Conservation (phyloP, 1,284 basidiomycete species). For the Pseudozyma hubeiensis region DNA sequence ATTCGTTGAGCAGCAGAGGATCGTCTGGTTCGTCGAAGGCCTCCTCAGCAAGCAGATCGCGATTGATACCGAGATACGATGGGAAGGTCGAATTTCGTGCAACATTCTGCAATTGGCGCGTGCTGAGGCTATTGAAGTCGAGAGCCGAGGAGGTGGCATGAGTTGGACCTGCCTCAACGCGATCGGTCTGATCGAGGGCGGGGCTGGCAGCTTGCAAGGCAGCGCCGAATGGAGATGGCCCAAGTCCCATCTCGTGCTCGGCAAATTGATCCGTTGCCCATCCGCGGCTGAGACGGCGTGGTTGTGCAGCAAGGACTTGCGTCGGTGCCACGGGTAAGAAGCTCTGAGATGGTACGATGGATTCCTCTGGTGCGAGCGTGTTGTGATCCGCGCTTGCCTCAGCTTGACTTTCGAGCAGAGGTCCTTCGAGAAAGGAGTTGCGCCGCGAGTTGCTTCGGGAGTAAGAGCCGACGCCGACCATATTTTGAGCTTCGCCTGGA, state of each 20-base stretch:
- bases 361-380: too few species aligned
- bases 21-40: constrained; percentile 15
- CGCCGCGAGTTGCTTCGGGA: constrained; percentile 47
- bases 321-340: background rate
- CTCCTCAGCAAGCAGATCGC: constrained; percentile 34
- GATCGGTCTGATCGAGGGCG: constrained; percentile 4
- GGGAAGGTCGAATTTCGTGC: constrained; percentile 53
- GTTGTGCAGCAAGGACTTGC: constrained; percentile 1
- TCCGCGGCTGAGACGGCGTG: constrained; percentile 3
- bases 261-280: constrained; percentile 35
- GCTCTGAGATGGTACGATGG: background rate
- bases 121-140: constrained; percentile 45
- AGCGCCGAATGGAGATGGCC: constrained; percentile 43
- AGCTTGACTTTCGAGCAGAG: constrained; percentile 21
- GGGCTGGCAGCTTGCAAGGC: constrained; percentile 39
- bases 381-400: background rate
- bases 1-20: constrained; percentile 19
- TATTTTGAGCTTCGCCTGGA: constrained; percentile 10
- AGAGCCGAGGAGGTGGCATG: constrained; percentile 14
- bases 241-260: constrained; percentile 40
- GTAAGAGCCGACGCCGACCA: constrained; percentile 58
- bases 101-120: constrained; percentile 55
- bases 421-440: constrained; percentile 48
- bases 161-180: constrained; percentile 1
- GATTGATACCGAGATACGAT: constrained; percentile 53